Percentiles rank a stretch among this genome's conserved stretches.
Conservation (phyloP, 2,329 filamentous ascomycete genomes). For the Hyphodiscus sp. region DNA sequence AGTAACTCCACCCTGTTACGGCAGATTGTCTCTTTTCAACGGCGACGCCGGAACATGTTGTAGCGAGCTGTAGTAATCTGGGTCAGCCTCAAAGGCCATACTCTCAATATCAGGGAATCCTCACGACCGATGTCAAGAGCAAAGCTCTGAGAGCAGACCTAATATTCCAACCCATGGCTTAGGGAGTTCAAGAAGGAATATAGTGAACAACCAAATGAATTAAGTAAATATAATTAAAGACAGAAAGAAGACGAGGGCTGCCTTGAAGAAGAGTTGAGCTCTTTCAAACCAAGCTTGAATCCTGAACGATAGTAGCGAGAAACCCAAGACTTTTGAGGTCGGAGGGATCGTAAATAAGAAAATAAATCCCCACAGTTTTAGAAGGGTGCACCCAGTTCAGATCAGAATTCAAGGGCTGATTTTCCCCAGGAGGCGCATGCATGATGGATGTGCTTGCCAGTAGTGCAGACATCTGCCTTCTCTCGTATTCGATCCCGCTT, state of each 20-base stretch:
- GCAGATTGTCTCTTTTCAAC: constrained; percentile 9
- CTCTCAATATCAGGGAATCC: background rate
- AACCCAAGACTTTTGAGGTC: background rate
- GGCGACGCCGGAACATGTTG: constrained; percentile 1
- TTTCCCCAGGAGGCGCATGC: background rate
- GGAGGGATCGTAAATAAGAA: background rate
- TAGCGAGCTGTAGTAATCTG: background rate
- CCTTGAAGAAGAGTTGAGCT: background rate
- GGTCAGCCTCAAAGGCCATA: background rate
- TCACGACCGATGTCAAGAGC: constrained; percentile 3
- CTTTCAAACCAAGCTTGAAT: background rate
- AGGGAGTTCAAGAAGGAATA: background rate
- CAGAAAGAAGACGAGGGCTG: background rate
- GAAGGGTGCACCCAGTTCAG: background rate
- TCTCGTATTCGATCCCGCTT: background rate
- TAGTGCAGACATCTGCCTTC: background rate
- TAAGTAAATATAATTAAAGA: background rate
- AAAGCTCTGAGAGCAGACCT: constrained; percentile 4
- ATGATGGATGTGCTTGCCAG: background rate
- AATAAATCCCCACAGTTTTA: background rate
- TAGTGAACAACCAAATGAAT: background rate
- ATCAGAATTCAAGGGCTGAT: background rate
- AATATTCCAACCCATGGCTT: constrained; percentile 1
- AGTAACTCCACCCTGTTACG: constrained; percentile 12
- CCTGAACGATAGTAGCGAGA: background rate